phyloP scores from a whole-genome alignment of 768 basidiomycete genomes.

The Macrolepiota dolichaula region DNA sequence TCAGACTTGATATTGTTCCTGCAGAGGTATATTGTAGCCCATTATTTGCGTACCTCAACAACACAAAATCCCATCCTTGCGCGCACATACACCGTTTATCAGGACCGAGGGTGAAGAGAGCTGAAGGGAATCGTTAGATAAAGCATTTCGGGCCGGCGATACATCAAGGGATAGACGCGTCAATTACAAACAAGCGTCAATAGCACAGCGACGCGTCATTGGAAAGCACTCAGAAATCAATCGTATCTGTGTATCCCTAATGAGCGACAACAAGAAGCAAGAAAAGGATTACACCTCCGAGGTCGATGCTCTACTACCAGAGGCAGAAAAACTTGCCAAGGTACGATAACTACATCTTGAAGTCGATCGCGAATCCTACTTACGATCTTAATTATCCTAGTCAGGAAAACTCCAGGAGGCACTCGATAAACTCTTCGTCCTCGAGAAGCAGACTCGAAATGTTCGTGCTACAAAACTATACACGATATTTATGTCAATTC shows the following conservation, averaged over 20 bases:
- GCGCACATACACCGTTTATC: no score
- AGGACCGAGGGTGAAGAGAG: no score
- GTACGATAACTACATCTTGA: conserved; percentile 36
- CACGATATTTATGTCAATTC: not conserved
- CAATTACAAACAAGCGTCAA: conserved; percentile 38
- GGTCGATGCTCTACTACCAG: conserved; percentile 71
- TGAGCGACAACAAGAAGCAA: conserved; percentile 82
- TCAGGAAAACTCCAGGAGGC: conserved; percentile 80
- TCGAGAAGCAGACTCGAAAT: conserved; percentile 98
- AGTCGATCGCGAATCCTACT: conserved; percentile 9
- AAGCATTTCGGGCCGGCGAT: no score
- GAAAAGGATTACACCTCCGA: conserved; percentile 86
- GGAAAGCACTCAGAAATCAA: conserved; percentile 31
- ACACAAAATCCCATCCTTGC: no score
- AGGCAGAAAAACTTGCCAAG: conserved; percentile 66
- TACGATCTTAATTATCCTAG: conserved; percentile 35
- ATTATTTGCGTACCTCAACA: no score
- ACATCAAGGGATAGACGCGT: no score
- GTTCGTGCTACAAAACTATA: conserved; percentile 39
- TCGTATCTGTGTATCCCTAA: conserved; percentile 43
- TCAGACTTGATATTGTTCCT: no score
- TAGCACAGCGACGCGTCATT: conserved; percentile 65
- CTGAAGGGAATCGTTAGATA: no score
- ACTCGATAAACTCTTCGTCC: conserved; percentile 80
- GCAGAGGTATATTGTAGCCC: no score